Evolutionary conservation across 805 yeast species (phyloP), one percentile per base, ranked within the genome.

Genomic region (Starmera amethionina): DNA sequence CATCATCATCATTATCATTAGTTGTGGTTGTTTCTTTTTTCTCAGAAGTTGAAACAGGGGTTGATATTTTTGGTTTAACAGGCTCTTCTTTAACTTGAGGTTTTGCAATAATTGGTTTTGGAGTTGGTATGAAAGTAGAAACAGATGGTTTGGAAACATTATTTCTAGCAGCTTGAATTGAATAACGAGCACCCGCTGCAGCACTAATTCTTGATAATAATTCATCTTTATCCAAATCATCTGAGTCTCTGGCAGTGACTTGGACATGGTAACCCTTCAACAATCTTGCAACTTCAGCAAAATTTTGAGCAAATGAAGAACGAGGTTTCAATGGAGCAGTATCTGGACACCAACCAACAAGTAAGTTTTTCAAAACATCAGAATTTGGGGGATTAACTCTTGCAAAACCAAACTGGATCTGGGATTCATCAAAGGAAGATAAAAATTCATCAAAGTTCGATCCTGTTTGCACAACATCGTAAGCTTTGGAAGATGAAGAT

Each of bases 291-390:
- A 84, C 83, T 33, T 79, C 84, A 33, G 85, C 87, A 49, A 82
- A 79, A 60, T 83, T 84, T 44, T 77, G 64, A 25, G 90, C 88
- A 62, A 79, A 84, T 2, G 88, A 79, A 36, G 85, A 73, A 51
- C 87, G 74, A 25, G 81, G 69, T 56, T 79, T 82, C 55, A 68
- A 70, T 47, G 97, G 95, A 18, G 95, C 89, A 42, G 90, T 85
- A 60, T 93, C 97, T 7, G 98, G 98, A 64, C 95, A 85, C 96
- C 96, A 90, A 39, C 97, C 97, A 32, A 93, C 70, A 37, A 93
- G 67, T 29, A 90, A 73, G 48, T 85, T 69, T 67, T 93, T 93
- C 54, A 76, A 74, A 30, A 93, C 89, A 50, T 84, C 93, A 4
- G 95, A 82, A n/a, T 93, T 94, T 41, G 90, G 90, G 42, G 90